Evolutionary conservation across 1,139 yeast species (phyloP).

Genomic region (Candida pseudoviswanathii): DNA sequence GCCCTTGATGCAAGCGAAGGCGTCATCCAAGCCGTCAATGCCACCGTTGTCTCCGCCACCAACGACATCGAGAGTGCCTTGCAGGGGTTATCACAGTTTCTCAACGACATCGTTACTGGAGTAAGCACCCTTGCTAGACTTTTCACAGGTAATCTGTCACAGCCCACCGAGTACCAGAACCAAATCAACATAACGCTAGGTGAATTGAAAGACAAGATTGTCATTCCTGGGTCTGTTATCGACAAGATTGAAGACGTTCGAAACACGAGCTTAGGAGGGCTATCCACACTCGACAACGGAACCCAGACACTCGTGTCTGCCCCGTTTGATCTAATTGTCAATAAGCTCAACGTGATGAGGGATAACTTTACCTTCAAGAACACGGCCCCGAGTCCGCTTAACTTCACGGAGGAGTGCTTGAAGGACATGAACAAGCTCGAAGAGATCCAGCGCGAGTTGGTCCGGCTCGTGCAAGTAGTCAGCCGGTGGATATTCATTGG

Average conservation of each 20-base stretch:
- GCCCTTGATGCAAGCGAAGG: slow-evolving; percentile 75
- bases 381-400: slow-evolving; percentile 10
- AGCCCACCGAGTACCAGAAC: slow-evolving; percentile 28
- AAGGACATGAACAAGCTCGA: slow-evolving; percentile 11
- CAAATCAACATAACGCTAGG: slow-evolving; percentile 62
- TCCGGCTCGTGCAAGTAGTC: slow-evolving; percentile 10
- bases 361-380: slow-evolving; percentile 2
- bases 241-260: slow-evolving; percentile 49
- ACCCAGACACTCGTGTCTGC: slow-evolving; percentile 21
- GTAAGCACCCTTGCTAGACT: slow-evolving; percentile 52
- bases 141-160: slow-evolving; percentile 48
- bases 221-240: slow-evolving; percentile 65
- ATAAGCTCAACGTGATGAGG: slow-evolving; percentile 17
- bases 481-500: slow-evolving; percentile 13
- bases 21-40: slow-evolving; percentile 60
- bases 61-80: slow-evolving; percentile 65
- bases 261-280: slow-evolving; percentile 53
- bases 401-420: slow-evolving; percentile 13
- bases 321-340: slow-evolving; percentile 23
- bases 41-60: slow-evolving; percentile 55
- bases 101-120: slow-evolving; percentile 47
- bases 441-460: slow-evolving; percentile 12
- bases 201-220: slow-evolving; percentile 51
- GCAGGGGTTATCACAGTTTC: slow-evolving; percentile 49
- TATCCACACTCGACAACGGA: slow-evolving; percentile 49